Base-by-base conservation (phyloP, 2,329 filamentous ascomycete species). In the Fusarium sp. region DNA sequence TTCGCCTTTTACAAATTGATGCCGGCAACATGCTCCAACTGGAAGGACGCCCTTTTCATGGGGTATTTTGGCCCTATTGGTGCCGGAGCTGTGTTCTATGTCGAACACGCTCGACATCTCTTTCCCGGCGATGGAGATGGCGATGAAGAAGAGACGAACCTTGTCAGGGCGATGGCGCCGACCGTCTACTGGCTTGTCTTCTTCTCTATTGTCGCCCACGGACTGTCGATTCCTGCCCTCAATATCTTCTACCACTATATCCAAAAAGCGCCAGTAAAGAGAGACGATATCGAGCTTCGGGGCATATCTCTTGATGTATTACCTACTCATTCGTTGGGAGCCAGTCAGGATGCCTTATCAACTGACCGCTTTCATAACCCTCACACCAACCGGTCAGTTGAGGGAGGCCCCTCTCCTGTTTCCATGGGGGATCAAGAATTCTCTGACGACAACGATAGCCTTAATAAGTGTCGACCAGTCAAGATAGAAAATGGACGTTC, bases 11-110 rank as follows among this genome's bases (percentile, higher is more conserved):
- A 38, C 4, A 38, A n/a, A 38, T 18, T 38, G 4, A 38, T 38
- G 37, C 37, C 37, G 8, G 18, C 18, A 38, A 18, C 37, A 10
- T 38, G 37, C 18, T 38, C 37, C 18, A 38, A 38, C 73, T 90
- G 85, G 83, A 88, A 87, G 72, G 89, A 91, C 69, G 89, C 89
- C 0, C 75, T 91, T 0, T 91, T 91, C 66, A 88, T 91, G 87
- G 89, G 89, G 0, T 90, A 90, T 67, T 95, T 95, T 74, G 93
- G 93, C 0, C 93, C 93, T 0, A 94, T 95, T 54, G 93, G 93
- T 2, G 92, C 93, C 10, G 92, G 91, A 22, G 93, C 93, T 1
- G 88, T 94, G 24, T 95, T 94, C 80, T 95, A 95, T 80, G 86
- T 95, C 13, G 84, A 87, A 72, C 85, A 87, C 65, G 82, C 83